phyloP scores from a whole-genome alignment of 306 rosid genomes.

The Ormosia emarginata region DNA sequence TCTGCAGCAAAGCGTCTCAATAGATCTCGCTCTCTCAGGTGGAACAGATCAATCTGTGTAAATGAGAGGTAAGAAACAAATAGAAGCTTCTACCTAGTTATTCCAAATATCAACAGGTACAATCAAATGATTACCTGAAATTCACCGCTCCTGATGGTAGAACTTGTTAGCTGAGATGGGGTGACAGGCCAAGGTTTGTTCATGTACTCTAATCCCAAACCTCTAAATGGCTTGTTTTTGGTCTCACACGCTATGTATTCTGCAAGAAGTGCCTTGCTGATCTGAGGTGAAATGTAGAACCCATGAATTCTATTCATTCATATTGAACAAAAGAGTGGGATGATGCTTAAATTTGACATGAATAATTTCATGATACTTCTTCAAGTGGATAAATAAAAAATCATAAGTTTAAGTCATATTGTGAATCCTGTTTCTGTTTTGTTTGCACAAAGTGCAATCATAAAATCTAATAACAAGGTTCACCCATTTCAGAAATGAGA shows the following conservation, averaged over 20 bases:
- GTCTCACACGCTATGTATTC: conserved; percentile 60
- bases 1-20: conserved; percentile 68
- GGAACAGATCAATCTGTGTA: conserved; percentile 66
- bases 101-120: neutral
- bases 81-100: neutral
- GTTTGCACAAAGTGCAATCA: neutral
- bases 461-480: conserved; percentile 5
- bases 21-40: conserved; percentile 83
- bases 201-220: conserved; percentile 90
- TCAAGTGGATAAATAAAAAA: neutral
- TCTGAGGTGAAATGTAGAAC: conserved; percentile 44
- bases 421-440: neutral
- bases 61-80: conserved; percentile 25
- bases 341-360: conserved; percentile 7
- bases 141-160: conserved; percentile 54
- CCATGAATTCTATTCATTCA: conserved; percentile 9
- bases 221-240: conserved; percentile 64
- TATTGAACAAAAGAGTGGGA: neutral
- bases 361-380: conserved; percentile 10
- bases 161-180: conserved; percentile 63
- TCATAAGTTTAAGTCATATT: neutral
- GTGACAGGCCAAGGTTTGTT: conserved; percentile 60
- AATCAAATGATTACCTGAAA: conserved; percentile 64
- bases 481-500: neutral
- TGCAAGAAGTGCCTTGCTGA: conserved; percentile 85